Evolutionary conservation across 257 asterid genomes (phyloP).

Genomic region (Solanum clarkiae): DNA sequence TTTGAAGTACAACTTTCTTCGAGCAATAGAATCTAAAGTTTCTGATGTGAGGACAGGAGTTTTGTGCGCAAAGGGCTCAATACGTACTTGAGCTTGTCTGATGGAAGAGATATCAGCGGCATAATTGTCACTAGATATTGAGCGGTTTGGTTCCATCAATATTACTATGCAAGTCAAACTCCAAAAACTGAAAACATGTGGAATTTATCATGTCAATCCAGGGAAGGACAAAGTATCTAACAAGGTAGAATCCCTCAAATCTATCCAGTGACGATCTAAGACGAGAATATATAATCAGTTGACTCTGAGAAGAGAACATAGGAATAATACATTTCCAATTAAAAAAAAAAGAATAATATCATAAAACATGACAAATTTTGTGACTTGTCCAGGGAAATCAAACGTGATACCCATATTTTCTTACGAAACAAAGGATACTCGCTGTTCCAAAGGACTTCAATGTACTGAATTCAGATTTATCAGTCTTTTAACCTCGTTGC

Average conservation of each 20-base stretch:
- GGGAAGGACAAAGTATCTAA: not conserved
- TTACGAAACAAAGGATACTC: not conserved
- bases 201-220: not conserved
- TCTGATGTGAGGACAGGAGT: constrained; percentile 72
- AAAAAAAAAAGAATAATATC: not conserved
- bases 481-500: not conserved
- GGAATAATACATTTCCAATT: not conserved
- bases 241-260: not conserved
- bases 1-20: constrained; percentile 65
- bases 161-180: not conserved
- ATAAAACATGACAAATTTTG: not conserved
- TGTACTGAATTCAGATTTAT: not conserved
- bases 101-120: constrained; percentile 80
- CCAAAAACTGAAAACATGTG: not conserved
- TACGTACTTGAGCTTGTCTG: constrained; percentile 56
- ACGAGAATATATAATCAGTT: not conserved
- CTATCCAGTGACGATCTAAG: not conserved
- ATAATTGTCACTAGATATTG: constrained; percentile 22
- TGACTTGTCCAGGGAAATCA: not conserved
- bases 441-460: not conserved
- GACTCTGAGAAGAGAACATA: not conserved
- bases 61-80: constrained; percentile 36
- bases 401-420: not conserved
- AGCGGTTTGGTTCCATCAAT: constrained; percentile 42
- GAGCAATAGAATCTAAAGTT: constrained; percentile 59